Evolutionary conservation across 2,329 filamentous ascomycete species (phyloP).

Genomic region (Paramyrothecium sp.): DNA sequence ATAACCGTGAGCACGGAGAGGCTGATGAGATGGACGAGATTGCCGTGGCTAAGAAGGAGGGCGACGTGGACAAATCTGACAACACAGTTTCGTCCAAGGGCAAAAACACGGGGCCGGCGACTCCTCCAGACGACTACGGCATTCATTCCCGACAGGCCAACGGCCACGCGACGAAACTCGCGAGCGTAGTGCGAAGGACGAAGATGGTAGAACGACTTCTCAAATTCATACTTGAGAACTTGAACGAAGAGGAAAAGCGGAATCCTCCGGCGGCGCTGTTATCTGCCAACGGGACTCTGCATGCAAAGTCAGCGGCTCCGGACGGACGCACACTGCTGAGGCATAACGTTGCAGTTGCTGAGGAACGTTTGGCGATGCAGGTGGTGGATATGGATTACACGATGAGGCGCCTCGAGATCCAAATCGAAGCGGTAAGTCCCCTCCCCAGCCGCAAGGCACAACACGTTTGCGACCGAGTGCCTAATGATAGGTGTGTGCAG

Average conservation of each 20-base stretch:
- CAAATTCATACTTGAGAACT: constrained; percentile 21
- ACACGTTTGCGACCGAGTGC: background rate
- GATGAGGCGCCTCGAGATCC: constrained; percentile 35
- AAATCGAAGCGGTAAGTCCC: constrained; percentile 33
- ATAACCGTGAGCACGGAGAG: no score
- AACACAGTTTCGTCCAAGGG: constrained; percentile 9
- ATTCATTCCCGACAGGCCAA: constrained; percentile 30
- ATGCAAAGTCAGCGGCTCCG: no score
- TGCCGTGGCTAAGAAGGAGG: no score
- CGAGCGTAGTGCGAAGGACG: constrained; percentile 34
- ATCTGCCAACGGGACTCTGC: no score
- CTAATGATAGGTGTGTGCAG: constrained; percentile 15
- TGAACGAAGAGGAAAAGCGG: constrained; percentile 6
- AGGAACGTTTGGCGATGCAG: constrained; percentile 32
- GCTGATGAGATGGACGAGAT: no score
- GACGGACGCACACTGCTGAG: constrained; percentile 18
- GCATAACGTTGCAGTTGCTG: constrained; percentile 25
- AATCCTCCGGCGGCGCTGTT: background rate
- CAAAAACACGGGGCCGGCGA: constrained; percentile 5
- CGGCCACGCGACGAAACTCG: constrained; percentile 32
- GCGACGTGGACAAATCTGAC: no score
- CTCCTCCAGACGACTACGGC: constrained; percentile 24
- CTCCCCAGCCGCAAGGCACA: background rate
- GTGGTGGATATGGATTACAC: constrained; percentile 32
- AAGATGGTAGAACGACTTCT: constrained; percentile 31